phyloP scores from a whole-genome alignment of 176 grass and related monocot species.

The Puccinellia tenuiflora region DNA sequence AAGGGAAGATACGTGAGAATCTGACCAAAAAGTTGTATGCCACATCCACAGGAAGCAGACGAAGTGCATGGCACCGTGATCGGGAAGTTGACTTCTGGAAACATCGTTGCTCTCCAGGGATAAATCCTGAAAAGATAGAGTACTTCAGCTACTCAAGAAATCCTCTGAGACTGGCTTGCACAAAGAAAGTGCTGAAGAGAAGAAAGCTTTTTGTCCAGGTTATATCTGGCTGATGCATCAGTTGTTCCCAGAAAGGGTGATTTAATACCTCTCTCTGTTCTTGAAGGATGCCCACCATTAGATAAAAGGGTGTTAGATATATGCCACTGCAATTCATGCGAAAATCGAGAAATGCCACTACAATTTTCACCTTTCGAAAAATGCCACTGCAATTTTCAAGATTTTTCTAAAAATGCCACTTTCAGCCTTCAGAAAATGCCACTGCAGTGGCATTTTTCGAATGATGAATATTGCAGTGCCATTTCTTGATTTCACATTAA shows the following conservation, averaged over 20 bases:
- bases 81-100: constrained; percentile 95
- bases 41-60: constrained; percentile 60
- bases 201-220: constrained; percentile 74
- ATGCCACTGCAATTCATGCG: too few relatives aligned
- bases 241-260: constrained; percentile 93
- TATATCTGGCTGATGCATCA: constrained; percentile 98
- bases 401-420: too few relatives aligned
- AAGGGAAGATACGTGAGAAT: constrained; percentile 82
- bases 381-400: too few relatives aligned
- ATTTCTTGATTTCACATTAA: too few relatives aligned
- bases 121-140: constrained; percentile 81
- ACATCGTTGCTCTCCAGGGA: constrained; percentile 64
- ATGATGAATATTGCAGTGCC: too few relatives aligned
- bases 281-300: constrained; percentile 23
- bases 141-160: constrained; percentile 84
- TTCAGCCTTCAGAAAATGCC: too few relatives aligned
- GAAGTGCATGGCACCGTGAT: constrained; percentile 80
- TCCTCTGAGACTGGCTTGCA: constrained; percentile 43
- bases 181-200: constrained; percentile 48
- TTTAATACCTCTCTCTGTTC: constrained; percentile 69
- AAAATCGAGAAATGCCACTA: too few relatives aligned
- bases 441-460: too few relatives aligned
- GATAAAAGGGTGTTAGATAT: too few relatives aligned
- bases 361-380: too few relatives aligned
- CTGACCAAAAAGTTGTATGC: constrained; percentile 94